Evolutionary conservation across 192 early-diverging fungal genomes (phyloP).

Genomic region (Umbelopsis isabellina): DNA sequence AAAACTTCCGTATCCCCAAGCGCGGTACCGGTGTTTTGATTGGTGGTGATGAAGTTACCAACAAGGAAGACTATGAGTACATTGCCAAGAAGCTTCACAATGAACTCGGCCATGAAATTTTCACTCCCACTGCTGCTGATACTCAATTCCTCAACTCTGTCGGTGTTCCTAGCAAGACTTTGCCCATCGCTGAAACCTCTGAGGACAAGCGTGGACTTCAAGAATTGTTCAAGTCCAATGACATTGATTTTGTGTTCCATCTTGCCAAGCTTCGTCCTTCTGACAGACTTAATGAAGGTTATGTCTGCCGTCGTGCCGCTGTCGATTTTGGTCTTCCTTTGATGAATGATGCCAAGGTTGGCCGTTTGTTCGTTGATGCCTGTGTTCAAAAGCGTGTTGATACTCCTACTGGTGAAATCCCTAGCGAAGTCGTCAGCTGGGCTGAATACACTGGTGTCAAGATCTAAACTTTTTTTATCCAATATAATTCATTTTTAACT

Average conservation of each 20-base stretch:
- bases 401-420: constrained; percentile 41
- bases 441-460: constrained; percentile 65
- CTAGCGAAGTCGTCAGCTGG: constrained; percentile 73
- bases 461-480: constrained; percentile 27
- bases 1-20: constrained; percentile 87
- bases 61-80: constrained; percentile 68
- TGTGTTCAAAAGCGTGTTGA: constrained; percentile 29
- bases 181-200: constrained; percentile 56
- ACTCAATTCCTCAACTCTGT: constrained; percentile 48
- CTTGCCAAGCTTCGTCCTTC: constrained; percentile 68
- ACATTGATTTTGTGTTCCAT: constrained; percentile 75
- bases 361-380: constrained; percentile 91
- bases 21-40: constrained; percentile 70
- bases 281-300: constrained; percentile 64
- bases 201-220: constrained; percentile 60
- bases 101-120: constrained; percentile 67
- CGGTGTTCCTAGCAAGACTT: constrained; percentile 41
- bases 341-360: constrained; percentile 94
- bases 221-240: constrained; percentile 57
- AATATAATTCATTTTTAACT: too few relatives aligned
- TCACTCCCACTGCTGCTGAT: constrained; percentile 67
- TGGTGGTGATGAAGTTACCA: constrained; percentile 71
- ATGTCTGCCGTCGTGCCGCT: constrained; percentile 89
- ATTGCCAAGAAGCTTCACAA: constrained; percentile 67
- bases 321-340: constrained; percentile 96